Evolutionary conservation across 1,284 basidiomycete genomes (phyloP).

Genomic region (Ganoderma multipileum): DNA sequence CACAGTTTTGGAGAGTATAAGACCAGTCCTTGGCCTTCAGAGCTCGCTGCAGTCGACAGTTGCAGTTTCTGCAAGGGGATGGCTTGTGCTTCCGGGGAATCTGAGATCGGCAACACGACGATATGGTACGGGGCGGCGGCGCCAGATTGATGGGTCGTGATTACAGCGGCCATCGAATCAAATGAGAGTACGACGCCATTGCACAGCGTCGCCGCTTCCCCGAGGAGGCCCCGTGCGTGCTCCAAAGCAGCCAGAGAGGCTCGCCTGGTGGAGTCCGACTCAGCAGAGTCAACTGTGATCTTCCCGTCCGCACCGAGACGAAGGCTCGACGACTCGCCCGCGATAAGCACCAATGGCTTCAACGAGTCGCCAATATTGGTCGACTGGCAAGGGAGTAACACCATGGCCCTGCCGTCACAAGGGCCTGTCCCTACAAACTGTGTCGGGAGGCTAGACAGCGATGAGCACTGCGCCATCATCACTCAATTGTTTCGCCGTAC

Average conservation of each 20-base stretch:
- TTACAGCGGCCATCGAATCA: conserved; percentile 7
- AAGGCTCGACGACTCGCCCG: conserved; percentile 22
- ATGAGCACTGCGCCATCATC: not conserved
- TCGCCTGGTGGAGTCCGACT: conserved; percentile 12
- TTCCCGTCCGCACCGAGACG: conserved; percentile 20
- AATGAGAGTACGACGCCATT: conserved; percentile 16
- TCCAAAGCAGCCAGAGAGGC: conserved; percentile 19
- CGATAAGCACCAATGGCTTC: conserved; percentile 24
- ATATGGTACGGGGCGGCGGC: conserved; percentile 19
- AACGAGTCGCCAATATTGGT: conserved; percentile 17
- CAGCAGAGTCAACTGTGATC: conserved; percentile 20
- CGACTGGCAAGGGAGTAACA: conserved; percentile 27
- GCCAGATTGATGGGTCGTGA: conserved; percentile 11
- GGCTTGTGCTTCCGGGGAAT: not conserved
- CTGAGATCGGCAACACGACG: conserved; percentile 20
- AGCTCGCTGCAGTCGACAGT: not conserved
- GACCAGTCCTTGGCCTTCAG: conserved; percentile 17
- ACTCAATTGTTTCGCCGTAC: conserved; percentile 23
- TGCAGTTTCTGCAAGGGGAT: conserved; percentile 9
- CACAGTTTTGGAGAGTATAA: conserved; percentile 13
- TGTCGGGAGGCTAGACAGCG: conserved; percentile 27
- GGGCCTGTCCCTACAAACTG: conserved; percentile 16
- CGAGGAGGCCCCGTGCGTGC: conserved; percentile 20
- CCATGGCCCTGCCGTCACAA: conserved; percentile 16
- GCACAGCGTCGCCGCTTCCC: conserved; percentile 14